phyloP scores from a whole-genome alignment of 2,329 filamentous ascomycete species.

The Penicillium aurantiogriseum region DNA sequence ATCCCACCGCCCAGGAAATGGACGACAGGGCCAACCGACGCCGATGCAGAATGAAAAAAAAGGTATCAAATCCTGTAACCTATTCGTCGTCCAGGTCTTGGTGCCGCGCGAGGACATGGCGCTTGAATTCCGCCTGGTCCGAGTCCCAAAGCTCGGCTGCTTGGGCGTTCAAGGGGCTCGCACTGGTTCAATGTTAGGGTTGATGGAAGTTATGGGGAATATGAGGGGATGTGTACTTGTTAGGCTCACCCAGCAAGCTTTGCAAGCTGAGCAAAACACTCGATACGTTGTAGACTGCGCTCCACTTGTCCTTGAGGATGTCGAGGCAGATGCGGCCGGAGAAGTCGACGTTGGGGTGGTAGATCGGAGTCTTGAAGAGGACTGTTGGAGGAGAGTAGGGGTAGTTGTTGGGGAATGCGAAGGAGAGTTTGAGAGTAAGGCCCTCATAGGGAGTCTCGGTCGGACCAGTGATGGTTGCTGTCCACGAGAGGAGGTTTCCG shows the following conservation, averaged over 20 bases:
- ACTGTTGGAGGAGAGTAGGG: slow-evolving; percentile 89
- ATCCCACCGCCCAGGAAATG: slow-evolving; percentile 2
- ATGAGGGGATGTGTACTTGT: slow-evolving; percentile 68
- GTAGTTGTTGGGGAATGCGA: slow-evolving; percentile 88
- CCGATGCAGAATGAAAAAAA: slow-evolving; percentile 13
- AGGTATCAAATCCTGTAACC: slow-evolving; percentile 5
- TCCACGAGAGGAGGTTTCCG: slow-evolving; percentile 89
- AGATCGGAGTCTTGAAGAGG: slow-evolving; percentile 97
- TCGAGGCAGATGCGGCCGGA: slow-evolving; percentile 95
- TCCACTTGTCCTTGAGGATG: slow-evolving; percentile 99
- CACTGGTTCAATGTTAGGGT: slow-evolving; percentile 51
- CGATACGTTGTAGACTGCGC: slow-evolving; percentile 93
- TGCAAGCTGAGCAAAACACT: slow-evolving; percentile 90
- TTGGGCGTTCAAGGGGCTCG: slow-evolving; percentile 92
- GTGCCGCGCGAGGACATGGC: slow-evolving; percentile 63
- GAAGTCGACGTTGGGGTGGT: slow-evolving; percentile 98
- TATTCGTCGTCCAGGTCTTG: slow-evolving; percentile 55
- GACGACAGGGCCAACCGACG: slow-evolving; percentile 16
- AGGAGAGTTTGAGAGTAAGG: slow-evolving; percentile 86
- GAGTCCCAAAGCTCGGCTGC: slow-evolving; percentile 95
- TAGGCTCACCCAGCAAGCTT: slow-evolving; percentile 92
- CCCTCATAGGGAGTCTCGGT: slow-evolving; percentile 86
- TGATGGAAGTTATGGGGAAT: not conserved
- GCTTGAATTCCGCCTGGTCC: slow-evolving; percentile 82
- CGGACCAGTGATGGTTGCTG: slow-evolving; percentile 88